Evolutionary conservation across 2,329 filamentous ascomycete genomes (phyloP).

Genomic region (Graphilbum ipis-grandicollis): DNA sequence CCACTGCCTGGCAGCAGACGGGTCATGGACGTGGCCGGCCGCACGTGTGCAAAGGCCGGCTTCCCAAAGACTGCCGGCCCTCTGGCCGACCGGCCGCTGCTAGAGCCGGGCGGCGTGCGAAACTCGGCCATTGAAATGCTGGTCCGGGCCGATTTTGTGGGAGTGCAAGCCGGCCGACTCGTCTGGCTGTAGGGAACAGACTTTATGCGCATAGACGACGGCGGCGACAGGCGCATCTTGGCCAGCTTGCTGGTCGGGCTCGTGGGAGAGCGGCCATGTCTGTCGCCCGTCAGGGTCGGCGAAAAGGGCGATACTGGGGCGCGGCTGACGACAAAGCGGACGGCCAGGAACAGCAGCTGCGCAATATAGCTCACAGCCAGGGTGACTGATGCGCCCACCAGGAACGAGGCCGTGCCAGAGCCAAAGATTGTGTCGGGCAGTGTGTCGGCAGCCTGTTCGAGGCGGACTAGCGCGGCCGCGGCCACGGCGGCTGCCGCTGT

Average conservation of each 20-base stretch:
- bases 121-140: slow-evolving; percentile 18
- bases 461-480: slow-evolving; percentile 23
- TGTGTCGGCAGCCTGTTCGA: slow-evolving; percentile 16
- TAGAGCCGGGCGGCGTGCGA: slow-evolving; percentile 26
- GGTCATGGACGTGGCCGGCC: slow-evolving; percentile 39
- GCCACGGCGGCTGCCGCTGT: slow-evolving; percentile 27
- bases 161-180: slow-evolving; percentile 24
- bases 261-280: too few relatives aligned
- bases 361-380: slow-evolving; percentile 26
- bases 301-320: not conserved
- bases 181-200: slow-evolving; percentile 34
- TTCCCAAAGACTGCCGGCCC: slow-evolving; percentile 30
- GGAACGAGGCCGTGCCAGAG: slow-evolving; percentile 16
- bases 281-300: too few relatives aligned
- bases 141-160: not conserved
- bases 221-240: slow-evolving; percentile 15
- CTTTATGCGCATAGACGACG: slow-evolving; percentile 24
- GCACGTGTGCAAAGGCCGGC: slow-evolving; percentile 30
- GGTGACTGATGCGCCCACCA: slow-evolving; percentile 26
- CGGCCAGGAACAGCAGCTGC: slow-evolving; percentile 31
- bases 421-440: slow-evolving; percentile 16
- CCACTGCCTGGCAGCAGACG: slow-evolving; percentile 22
- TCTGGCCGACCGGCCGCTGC: slow-evolving; percentile 24
- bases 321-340: slow-evolving; percentile 17
- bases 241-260: slow-evolving; percentile 6